Conservation (phyloP, 192 early-diverging fungal species). For the Phycomyces nitens region DNA sequence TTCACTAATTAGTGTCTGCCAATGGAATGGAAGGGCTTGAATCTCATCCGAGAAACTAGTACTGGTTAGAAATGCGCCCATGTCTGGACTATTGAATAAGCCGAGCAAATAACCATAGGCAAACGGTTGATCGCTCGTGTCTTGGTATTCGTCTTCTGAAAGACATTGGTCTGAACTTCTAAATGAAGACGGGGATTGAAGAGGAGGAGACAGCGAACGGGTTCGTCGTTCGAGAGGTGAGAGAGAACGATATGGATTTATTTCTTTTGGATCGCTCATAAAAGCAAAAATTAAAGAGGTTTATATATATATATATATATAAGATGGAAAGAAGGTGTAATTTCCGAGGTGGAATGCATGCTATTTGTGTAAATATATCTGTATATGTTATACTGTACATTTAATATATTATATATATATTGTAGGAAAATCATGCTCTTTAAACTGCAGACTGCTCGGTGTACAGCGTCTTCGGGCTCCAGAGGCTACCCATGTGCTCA, state of each 20-base stretch:
- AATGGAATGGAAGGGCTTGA: conserved; percentile 5
- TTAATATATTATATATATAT: conserved; percentile 4
- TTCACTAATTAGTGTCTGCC: conserved; percentile 3
- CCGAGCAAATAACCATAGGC: conserved; percentile 1
- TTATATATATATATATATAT: no score
- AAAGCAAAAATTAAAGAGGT: background rate
- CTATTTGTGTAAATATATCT: no score
- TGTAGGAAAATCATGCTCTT: background rate
- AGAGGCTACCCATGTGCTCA: conserved; percentile 1
- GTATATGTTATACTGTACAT: background rate
- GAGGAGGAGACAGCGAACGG: conserved; percentile 2
- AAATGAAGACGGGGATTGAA: background rate
- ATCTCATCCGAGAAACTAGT: conserved; percentile 2
- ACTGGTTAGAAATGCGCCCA: background rate
- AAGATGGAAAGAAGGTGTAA: no score
- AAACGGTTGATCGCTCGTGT: conserved; percentile 2
- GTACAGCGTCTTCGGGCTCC: background rate
- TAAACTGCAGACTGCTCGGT: background rate
- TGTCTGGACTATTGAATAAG: conserved; percentile 2
- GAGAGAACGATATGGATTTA: background rate
- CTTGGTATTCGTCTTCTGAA: background rate
- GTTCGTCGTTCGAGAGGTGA: background rate
- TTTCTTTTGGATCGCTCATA: background rate
- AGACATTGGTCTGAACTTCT: no score
- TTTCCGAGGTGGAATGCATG: background rate